phyloP scores from a whole-genome alignment of 2,329 filamentous ascomycete species.

The Penicillium verrucosum region DNA sequence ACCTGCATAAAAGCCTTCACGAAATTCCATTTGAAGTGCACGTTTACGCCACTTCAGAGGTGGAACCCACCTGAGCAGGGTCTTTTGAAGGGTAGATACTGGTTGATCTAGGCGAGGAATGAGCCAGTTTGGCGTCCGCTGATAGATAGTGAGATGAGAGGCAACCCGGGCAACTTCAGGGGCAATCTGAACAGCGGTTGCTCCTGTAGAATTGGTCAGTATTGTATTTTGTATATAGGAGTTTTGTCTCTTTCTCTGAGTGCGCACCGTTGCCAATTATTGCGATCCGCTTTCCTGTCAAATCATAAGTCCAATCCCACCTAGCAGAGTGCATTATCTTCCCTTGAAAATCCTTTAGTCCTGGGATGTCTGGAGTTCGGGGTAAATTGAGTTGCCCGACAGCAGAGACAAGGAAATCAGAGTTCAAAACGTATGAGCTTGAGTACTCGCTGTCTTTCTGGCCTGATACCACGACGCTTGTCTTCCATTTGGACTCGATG shows the following conservation, averaged over 20 bases:
- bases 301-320: slow-evolving; percentile 59
- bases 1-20: slow-evolving; percentile 50
- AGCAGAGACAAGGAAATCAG: slow-evolving; percentile 56
- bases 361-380: slow-evolving; percentile 48
- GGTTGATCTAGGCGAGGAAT: slow-evolving; percentile 52
- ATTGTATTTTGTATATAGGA: background rate
- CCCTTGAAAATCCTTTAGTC: slow-evolving; percentile 49
- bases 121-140: slow-evolving; percentile 59
- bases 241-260: background rate
- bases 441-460: slow-evolving; percentile 56
- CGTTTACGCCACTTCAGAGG: slow-evolving; percentile 51
- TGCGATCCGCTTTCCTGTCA: slow-evolving; percentile 54
- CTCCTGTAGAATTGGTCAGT: slow-evolving; percentile 36
- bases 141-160: slow-evolving; percentile 53
- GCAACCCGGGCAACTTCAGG: slow-evolving; percentile 55
- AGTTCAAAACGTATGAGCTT: slow-evolving; percentile 51
- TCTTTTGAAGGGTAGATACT: slow-evolving; percentile 43
- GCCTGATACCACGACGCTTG: slow-evolving; percentile 48
- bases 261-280: slow-evolving; percentile 57
- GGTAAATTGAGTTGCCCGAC: slow-evolving; percentile 60
- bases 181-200: slow-evolving; percentile 58
- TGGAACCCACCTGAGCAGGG: slow-evolving; percentile 51
- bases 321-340: slow-evolving; percentile 57
- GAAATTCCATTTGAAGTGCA: slow-evolving; percentile 53
- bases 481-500: slow-evolving; percentile 49